These are phyloP conservation scores for Echinosphaeria canescens DNA, from an alignment of 2,329 filamentous ascomycete genomes.

Conservation along the genomic window DNA sequence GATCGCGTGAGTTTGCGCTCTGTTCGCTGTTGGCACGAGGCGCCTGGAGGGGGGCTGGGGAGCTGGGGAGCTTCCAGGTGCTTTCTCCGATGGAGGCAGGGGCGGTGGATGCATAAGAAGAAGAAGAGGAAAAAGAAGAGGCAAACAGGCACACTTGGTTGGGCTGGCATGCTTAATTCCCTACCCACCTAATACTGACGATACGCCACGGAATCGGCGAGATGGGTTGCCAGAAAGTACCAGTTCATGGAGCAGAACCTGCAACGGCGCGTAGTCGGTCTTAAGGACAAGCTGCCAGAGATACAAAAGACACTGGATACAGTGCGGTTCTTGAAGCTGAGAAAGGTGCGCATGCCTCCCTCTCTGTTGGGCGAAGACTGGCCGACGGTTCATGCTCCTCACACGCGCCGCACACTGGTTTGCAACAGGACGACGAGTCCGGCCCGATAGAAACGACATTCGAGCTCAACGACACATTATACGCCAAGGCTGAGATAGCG, in stretches of 20 bases:
- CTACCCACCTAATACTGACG: no score
- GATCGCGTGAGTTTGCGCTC: constrained; percentile 47
- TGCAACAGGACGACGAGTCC: constrained; percentile 18
- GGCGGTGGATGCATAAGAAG: background rate
- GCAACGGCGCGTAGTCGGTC: constrained; percentile 55
- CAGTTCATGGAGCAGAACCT: constrained; percentile 98
- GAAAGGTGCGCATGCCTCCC: constrained; percentile 39
- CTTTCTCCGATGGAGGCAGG: background rate
- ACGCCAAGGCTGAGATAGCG: constrained; percentile 66
- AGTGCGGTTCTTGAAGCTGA: constrained; percentile 62
- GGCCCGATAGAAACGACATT: constrained; percentile 82
- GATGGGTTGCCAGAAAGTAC: constrained; percentile 61
- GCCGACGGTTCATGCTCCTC: no score
- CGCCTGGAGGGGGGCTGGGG: constrained; percentile 2
- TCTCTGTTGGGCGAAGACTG: no score
- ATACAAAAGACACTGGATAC: constrained; percentile 92
- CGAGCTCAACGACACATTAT: constrained; percentile 90
- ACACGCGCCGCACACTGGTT: constrained; percentile 2
- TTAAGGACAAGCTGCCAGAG: constrained; percentile 92
- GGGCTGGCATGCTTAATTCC: no score
- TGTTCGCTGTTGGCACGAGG: background rate
- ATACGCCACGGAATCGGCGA: no score
- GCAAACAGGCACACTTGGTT: constrained; percentile 1
- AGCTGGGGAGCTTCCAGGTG: no score
- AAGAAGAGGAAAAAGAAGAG: background rate